A percentile compares a stretch with the other conserved stretches of the same genome.
Conservation (phyloP, 495 filamentous ascomycete species). For the Podospora comata region DNA sequence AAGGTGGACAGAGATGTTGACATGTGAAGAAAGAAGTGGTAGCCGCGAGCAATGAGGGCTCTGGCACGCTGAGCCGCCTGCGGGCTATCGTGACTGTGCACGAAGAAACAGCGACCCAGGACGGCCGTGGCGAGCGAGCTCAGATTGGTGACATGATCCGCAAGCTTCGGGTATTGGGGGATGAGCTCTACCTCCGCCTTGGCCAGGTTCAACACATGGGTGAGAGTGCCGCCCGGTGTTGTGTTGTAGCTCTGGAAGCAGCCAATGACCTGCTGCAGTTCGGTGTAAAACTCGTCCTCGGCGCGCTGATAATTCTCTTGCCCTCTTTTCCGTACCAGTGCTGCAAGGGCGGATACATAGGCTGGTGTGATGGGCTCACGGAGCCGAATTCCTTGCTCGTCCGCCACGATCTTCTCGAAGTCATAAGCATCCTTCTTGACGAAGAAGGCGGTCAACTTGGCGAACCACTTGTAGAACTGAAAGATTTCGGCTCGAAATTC, state of each 20-base stretch:
- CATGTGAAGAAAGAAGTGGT: conserved; percentile 40
- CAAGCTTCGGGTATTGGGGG: conserved; percentile 39
- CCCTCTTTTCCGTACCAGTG: conserved; percentile 35
- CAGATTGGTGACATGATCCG: conserved; percentile 42
- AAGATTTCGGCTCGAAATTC: conserved; percentile 27
- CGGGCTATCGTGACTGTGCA: conserved; percentile 22
- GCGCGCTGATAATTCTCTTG: conserved; percentile 22
- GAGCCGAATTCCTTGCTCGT: conserved; percentile 15
- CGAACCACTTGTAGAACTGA: conserved; percentile 34
- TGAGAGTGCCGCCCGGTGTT: conserved; percentile 17
- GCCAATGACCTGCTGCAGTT: conserved; percentile 30
- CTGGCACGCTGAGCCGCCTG: conserved; percentile 21
- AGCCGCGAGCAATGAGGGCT: conserved; percentile 33
- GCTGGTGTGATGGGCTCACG: conserved; percentile 28
- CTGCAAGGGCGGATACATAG: conserved; percentile 31
- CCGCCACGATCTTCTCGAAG: not conserved
- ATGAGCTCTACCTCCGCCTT: conserved; percentile 33
- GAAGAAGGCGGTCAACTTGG: conserved; percentile 31
- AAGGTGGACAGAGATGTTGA: conserved; percentile 41
- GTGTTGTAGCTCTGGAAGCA: conserved; percentile 32
- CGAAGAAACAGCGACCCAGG: conserved; percentile 10
- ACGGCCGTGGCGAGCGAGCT: conserved; percentile 34
- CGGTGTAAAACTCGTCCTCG: conserved; percentile 31
- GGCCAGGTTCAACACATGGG: conserved; percentile 29
- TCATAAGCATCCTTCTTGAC: conserved; percentile 30